Evolutionary conservation across 768 basidiomycete species (phyloP).

Genomic region (Suillus luteus): DNA sequence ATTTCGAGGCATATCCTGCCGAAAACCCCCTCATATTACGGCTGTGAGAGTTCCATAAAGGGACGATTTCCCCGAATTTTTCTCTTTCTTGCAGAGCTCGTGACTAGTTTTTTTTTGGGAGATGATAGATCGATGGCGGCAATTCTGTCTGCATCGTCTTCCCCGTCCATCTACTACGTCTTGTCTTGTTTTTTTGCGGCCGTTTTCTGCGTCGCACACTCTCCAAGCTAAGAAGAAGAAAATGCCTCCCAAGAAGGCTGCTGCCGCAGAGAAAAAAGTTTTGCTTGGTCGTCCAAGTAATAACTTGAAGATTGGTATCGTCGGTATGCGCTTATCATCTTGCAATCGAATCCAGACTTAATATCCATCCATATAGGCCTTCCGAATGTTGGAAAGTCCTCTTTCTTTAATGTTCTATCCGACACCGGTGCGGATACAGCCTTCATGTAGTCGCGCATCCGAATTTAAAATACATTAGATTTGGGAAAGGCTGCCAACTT

Average conservation of each 20-base stretch:
- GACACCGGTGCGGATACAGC: constrained; percentile 65
- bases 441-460: constrained; percentile 5
- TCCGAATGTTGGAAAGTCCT: constrained; percentile 97
- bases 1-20: not conserved
- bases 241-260: constrained; percentile 93
- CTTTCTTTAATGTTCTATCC: constrained; percentile 98
- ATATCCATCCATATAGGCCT: constrained; percentile 52
- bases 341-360: not conserved
- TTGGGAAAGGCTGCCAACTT: constrained; percentile 96
- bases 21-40: not conserved
- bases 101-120: constrained; percentile 15
- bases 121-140: constrained; percentile 33
- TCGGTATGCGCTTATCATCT: constrained; percentile 65
- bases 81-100: constrained; percentile 10
- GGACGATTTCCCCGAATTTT: not conserved
- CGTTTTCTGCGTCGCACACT: constrained; percentile 41
- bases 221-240: constrained; percentile 58
- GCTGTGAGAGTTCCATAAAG: constrained; percentile 7
- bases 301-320: constrained; percentile 98
- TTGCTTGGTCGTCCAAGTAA: constrained; percentile 91
- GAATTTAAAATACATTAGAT: constrained; percentile 45
- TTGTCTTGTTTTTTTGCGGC: constrained; percentile 20
- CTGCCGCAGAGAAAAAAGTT: constrained; percentile 75
- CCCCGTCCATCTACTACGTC: constrained; percentile 18
- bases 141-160: constrained; percentile 16